Evolutionary conservation across 1,284 basidiomycete genomes (phyloP).

Genomic region (Crepidotus sp.): DNA sequence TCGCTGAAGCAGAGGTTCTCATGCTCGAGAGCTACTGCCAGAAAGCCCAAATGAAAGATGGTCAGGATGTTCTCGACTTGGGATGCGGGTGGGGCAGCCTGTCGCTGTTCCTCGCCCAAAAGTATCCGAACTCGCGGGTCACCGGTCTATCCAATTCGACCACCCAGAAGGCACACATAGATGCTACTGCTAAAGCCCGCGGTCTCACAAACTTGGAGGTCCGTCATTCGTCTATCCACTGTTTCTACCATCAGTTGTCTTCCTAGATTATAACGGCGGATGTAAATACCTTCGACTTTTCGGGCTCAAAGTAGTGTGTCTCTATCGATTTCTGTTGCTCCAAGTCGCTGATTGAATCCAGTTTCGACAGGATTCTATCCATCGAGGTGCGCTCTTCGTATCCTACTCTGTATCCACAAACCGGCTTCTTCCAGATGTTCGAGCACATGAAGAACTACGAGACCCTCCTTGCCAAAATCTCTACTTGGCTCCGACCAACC

Average conservation of each 20-base stretch:
- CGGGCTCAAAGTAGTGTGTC: constrained; percentile 37
- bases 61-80: constrained; percentile 61
- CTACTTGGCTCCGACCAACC: constrained; percentile 58
- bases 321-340: background rate
- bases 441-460: constrained; percentile 81
- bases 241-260: no score
- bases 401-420: background rate
- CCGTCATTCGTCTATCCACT: background rate
- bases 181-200: constrained; percentile 41
- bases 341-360: constrained; percentile 21
- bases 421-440: constrained; percentile 47
- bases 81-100: constrained; percentile 76
- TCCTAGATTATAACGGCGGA: constrained; percentile 66
- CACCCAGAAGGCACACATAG: constrained; percentile 67
- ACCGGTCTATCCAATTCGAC: constrained; percentile 63
- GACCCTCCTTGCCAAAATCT: constrained; percentile 54
- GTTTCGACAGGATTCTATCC: constrained; percentile 68
- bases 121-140: constrained; percentile 63
- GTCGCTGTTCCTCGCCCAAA: constrained; percentile 64
- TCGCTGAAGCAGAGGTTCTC: constrained; percentile 60
- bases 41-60: constrained; percentile 59
- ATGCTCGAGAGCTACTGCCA: constrained; percentile 68
- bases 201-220: constrained; percentile 55
- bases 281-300: constrained; percentile 61
- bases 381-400: constrained; percentile 43